phyloP scores from a whole-genome alignment of 2,329 filamentous ascomycete species.

The Ophiobolus disseminans region DNA sequence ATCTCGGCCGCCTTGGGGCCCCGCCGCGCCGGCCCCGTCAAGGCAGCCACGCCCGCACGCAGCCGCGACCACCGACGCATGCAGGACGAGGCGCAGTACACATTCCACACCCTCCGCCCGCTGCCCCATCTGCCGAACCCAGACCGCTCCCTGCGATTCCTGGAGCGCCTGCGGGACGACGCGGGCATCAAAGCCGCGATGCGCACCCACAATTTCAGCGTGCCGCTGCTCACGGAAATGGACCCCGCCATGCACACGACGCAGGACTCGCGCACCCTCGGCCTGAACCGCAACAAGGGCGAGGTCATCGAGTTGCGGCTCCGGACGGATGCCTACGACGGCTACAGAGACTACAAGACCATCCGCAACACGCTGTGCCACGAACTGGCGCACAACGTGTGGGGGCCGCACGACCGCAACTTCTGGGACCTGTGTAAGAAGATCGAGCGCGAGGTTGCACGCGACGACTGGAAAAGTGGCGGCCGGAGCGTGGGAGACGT shows the following conservation, averaged over 20 bases:
- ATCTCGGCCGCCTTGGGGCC: constrained; percentile 49
- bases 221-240: constrained; percentile 93
- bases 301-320: constrained; percentile 90
- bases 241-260: constrained; percentile 84
- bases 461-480: constrained; percentile 76
- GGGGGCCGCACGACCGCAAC: constrained; percentile 78
- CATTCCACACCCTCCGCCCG: constrained; percentile 79
- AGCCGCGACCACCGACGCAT: constrained; percentile 56
- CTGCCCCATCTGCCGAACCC: constrained; percentile 80
- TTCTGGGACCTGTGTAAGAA: constrained; percentile 90
- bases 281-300: constrained; percentile 85
- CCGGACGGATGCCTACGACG: constrained; percentile 92
- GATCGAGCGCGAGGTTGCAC: constrained; percentile 86
- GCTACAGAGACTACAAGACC: constrained; percentile 89
- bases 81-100: constrained; percentile 73
- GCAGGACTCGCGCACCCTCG: constrained; percentile 81
- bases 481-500: constrained; percentile 57
- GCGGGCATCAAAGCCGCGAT: constrained; percentile 85
- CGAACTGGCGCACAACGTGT: constrained; percentile 92
- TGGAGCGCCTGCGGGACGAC: constrained; percentile 79
- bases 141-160: constrained; percentile 71
- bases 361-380: constrained; percentile 94
- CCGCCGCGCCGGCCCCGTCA: constrained; percentile 50
- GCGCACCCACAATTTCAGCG: constrained; percentile 82
- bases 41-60: constrained; percentile 48